Conservation (phyloP, 2,329 filamentous ascomycete species). For the Fusarium lateritium region DNA sequence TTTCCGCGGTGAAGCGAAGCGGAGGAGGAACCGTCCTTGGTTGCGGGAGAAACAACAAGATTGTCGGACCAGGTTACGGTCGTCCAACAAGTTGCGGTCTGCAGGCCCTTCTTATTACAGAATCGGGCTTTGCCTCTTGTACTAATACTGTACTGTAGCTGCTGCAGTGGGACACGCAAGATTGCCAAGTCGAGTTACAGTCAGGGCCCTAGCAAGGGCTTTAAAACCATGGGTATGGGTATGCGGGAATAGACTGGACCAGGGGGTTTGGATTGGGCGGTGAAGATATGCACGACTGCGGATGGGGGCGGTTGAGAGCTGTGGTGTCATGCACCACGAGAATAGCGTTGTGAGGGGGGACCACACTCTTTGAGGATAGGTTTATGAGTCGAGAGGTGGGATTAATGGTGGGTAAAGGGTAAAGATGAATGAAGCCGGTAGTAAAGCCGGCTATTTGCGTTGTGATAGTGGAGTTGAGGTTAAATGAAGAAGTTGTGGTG, state of each 20-base stretch:
- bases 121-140: neutral
- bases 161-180: constrained; percentile 5
- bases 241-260: constrained; percentile 34
- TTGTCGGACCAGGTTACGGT: constrained; percentile 13
- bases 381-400: neutral
- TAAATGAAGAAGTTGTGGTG: neutral
- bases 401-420: constrained; percentile 17
- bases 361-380: neutral
- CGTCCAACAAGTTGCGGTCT: constrained; percentile 48
- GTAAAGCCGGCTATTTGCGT: constrained; percentile 23
- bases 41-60: constrained; percentile 37
- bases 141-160: neutral
- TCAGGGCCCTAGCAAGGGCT: constrained; percentile 34
- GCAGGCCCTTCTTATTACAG: constrained; percentile 38
- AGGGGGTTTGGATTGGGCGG: constrained; percentile 43
- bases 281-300: constrained; percentile 40
- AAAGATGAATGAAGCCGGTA: constrained; percentile 3
- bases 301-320: constrained; percentile 6
- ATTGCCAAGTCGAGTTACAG: constrained; percentile 23
- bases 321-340: constrained; percentile 48
- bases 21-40: constrained; percentile 25
- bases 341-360: constrained; percentile 40
- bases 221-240: constrained; percentile 12
- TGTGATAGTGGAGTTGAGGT: constrained; percentile 4
- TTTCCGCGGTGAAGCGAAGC: constrained; percentile 45